A percentile compares a stretch with the other conserved stretches of the same genome.
phyloP scores from a whole-genome alignment of 2,329 filamentous ascomycete species.

The Hymenoscyphus fraxineus region DNA sequence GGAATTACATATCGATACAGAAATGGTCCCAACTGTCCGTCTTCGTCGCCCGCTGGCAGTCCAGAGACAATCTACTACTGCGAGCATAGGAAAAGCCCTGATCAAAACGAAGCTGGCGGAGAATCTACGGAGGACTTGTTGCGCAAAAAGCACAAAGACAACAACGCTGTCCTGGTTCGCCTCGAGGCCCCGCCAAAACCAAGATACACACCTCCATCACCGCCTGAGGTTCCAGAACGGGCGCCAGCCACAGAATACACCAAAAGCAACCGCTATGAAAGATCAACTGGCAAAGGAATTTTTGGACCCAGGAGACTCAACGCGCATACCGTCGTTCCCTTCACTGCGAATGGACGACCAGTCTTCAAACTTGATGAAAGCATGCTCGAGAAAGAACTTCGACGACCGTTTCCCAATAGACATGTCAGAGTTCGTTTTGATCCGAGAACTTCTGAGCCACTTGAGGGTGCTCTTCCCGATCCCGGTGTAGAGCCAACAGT shows the following conservation, averaged over 20 bases:
- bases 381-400: neutral
- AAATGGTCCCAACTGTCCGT: neutral
- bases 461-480: neutral
- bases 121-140: neutral
- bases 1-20: conserved; percentile 19
- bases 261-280: neutral
- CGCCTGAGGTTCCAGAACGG: neutral
- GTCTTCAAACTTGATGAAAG: neutral
- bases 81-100: neutral
- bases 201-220: neutral
- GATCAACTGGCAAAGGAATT: neutral
- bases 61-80: neutral
- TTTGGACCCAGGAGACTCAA: neutral
- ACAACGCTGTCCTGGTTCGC: neutral
- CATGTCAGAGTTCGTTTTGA: conserved; percentile 2
- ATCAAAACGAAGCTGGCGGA: neutral
- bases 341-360: conserved; percentile 3
- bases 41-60: neutral
- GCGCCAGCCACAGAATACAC: neutral
- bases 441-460: conserved; percentile 4
- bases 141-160: neutral
- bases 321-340: neutral
- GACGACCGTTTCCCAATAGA: neutral
- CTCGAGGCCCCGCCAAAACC: neutral
- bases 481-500: neutral